phyloP scores from a whole-genome alignment of 352 stramenopile genomes.

The Globisporangium carolinianum region DNA sequence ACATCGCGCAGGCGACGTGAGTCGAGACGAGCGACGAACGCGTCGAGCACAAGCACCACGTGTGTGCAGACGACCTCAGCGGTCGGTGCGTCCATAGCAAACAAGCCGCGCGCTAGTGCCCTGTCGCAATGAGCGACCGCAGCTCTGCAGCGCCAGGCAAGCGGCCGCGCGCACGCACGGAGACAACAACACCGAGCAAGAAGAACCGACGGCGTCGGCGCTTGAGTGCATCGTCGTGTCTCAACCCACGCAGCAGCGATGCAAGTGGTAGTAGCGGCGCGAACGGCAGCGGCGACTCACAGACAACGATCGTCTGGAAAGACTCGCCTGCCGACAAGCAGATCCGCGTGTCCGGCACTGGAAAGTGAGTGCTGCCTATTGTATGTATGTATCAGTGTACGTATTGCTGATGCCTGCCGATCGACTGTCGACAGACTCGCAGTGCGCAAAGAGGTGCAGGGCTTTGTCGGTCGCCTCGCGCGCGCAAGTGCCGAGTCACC shows the following conservation, averaged over 20 bases:
- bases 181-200: conserved; percentile 21
- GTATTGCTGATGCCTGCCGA: conserved; percentile 2
- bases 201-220: conserved; percentile 2
- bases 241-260: conserved; percentile 4
- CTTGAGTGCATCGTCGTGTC: neutral
- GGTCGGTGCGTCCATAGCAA: too few relatives aligned
- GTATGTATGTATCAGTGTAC: neutral
- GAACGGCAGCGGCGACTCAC: conserved; percentile 1
- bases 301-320: conserved; percentile 69
- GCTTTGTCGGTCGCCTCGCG: conserved; percentile 53
- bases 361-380: conserved; percentile 19
- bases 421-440: conserved; percentile 22
- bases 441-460: conserved; percentile 60
- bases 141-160: conserved; percentile 7
- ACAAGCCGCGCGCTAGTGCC: too few relatives aligned
- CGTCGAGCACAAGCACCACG: too few relatives aligned
- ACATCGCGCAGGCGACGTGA: too few relatives aligned
- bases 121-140: conserved; percentile 6
- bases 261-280: neutral
- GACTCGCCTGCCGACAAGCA: conserved; percentile 77
- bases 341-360: conserved; percentile 63
- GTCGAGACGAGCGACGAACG: too few relatives aligned
- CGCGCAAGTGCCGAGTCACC: conserved; percentile 47
- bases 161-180: conserved; percentile 42
- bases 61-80: too few relatives aligned